A percentile compares a stretch with the other conserved stretches of the same genome.
These are phyloP conservation scores for Platismatia glauca DNA, from an alignment of 495 filamentous ascomycete species.

Conservation along the genomic window DNA sequence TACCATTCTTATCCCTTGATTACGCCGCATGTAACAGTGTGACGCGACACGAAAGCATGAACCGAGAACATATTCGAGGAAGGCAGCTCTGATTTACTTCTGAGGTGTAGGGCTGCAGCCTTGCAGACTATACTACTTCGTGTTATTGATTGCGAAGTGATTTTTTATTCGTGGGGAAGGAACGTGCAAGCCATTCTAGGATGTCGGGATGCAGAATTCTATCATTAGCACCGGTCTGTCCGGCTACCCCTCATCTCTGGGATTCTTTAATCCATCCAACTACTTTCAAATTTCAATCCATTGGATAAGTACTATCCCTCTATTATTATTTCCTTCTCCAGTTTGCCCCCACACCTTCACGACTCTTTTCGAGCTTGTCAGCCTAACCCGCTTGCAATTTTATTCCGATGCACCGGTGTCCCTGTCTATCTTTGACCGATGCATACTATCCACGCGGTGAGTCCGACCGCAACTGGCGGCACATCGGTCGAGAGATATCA, in stretches of 20 bases:
- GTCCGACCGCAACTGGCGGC: neutral
- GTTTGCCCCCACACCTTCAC: neutral
- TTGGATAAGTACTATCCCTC: neutral
- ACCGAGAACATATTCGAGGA: neutral
- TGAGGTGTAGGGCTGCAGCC: neutral
- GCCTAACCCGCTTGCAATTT: neutral
- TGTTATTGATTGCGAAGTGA: no score
- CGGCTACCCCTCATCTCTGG: neutral
- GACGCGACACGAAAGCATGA: neutral
- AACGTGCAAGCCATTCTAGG: neutral
- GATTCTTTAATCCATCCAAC: neutral
- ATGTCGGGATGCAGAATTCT: neutral
- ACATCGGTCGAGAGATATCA: neutral
- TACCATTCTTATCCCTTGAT: neutral
- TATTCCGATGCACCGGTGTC: neutral
- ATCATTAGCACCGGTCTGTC: neutral
- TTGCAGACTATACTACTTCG: neutral
- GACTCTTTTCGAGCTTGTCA: neutral
- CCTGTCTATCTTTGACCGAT: neutral
- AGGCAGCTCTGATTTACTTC: neutral
- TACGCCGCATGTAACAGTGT: neutral
- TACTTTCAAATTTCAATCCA: neutral
- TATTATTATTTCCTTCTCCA: neutral
- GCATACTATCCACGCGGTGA: neutral
- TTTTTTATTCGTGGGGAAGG: neutral